Conservation (phyloP, 2,329 filamentous ascomycete species). For the Blastomyces gilchristii region DNA sequence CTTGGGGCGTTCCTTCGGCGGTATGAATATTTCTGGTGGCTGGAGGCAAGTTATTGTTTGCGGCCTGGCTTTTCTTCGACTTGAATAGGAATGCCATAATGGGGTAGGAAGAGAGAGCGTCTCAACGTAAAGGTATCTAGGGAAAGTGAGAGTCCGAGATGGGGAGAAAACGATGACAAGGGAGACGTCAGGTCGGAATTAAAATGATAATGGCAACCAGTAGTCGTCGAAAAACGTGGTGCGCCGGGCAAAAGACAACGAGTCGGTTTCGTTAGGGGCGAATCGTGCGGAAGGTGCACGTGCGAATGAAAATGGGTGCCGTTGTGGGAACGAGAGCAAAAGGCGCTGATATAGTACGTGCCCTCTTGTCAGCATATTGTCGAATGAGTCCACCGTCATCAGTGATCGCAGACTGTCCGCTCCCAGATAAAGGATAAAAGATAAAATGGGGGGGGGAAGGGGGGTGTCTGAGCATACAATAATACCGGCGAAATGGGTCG, state of each 20-base stretch:
- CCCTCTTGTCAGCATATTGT: not conserved
- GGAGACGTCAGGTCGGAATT: not conserved
- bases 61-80: conserved; percentile 63
- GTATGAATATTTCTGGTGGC: conserved; percentile 47
- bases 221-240: conserved; percentile 2
- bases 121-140: not conserved
- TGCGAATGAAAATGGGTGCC: not conserved
- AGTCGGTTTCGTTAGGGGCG: conserved; percentile 1
- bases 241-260: conserved; percentile 3
- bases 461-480: not conserved
- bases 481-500: not conserved
- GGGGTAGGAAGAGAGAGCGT: not conserved
- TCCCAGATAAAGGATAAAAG: not conserved
- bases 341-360: not conserved
- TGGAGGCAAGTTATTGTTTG: conserved; percentile 38
- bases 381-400: not conserved
- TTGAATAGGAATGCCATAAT: conserved; percentile 73
- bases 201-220: not conserved
- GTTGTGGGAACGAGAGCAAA: not conserved
- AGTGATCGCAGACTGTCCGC: not conserved
- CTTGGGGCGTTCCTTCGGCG: conserved; percentile 41
- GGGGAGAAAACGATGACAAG: not conserved
- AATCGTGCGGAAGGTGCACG: not conserved
- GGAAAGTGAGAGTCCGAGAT: not conserved
- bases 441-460: too few species aligned